Conservation (phyloP, 2,329 filamentous ascomycete species). For the Chaetomium globosum region DNA sequence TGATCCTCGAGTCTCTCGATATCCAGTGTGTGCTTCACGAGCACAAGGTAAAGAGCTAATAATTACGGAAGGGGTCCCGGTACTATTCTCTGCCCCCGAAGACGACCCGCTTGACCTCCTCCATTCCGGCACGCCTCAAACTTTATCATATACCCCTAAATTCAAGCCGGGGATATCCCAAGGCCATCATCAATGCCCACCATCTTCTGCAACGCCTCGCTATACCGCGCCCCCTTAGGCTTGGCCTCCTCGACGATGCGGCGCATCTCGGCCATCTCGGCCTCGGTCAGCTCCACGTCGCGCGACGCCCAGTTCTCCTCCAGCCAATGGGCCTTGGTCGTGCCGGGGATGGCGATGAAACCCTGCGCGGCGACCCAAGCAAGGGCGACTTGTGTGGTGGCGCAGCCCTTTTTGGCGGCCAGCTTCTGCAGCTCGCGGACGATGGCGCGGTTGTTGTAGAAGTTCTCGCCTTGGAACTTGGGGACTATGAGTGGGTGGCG, state of each 20-base stretch:
- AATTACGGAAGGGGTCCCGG: no score
- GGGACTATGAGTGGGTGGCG: slow-evolving; percentile 11
- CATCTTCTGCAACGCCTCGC: slow-evolving; percentile 3
- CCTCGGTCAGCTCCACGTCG: slow-evolving; percentile 17
- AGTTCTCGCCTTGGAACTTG: slow-evolving; percentile 22
- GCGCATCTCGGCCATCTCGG: slow-evolving; percentile 12
- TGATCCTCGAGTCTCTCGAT: no score
- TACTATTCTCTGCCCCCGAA: no score
- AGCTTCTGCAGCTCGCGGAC: slow-evolving; percentile 10
- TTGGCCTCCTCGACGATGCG: slow-evolving; percentile 15
- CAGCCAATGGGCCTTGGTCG: slow-evolving; percentile 15
- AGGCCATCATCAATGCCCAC: slow-evolving; percentile 16
- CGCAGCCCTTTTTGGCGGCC: slow-evolving; percentile 17
- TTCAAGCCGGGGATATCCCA: no score
- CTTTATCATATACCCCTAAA: no score
- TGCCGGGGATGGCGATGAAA: slow-evolving; percentile 15
- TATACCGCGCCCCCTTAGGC: slow-evolving; percentile 13
- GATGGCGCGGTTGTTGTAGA: slow-evolving; percentile 17
- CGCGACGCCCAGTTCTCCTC: slow-evolving; percentile 21
- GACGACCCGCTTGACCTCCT: no score
- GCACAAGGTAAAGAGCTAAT: no score
- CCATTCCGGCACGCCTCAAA: no score
- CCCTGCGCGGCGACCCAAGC: slow-evolving; percentile 21
- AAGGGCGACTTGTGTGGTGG: slow-evolving; percentile 17
- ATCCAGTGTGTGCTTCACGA: no score